Base-by-base conservation (phyloP, 2,329 filamentous ascomycete genomes). In the Calonectria pseudoturangicola region DNA sequence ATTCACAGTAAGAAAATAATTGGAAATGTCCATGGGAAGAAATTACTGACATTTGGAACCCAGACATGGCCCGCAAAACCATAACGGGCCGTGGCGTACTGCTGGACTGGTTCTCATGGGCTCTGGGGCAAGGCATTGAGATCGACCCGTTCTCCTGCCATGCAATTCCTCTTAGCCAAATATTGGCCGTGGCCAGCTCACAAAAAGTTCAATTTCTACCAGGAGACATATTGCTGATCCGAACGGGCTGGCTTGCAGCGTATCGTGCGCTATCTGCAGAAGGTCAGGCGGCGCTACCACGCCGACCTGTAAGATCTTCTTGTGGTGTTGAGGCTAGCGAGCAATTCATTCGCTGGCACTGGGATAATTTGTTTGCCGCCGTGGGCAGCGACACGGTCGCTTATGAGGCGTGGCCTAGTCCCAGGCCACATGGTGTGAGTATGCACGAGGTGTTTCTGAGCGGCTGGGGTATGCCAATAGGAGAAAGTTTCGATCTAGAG, bases 381-480 rank as follows among this genome's bases (percentile, higher is more conserved):
- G 64, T 67, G 2, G 64, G 48, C 1, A 56, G 64, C 18, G 64
- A 67, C 50, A 58, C 64, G 3, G 48, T 56, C 4, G 64, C 64
- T 3, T 67, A 56, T n/a, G 64, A 67, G 25, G 64, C 50, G 5
- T 67, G 64, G 64, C 64, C 64, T 4, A 51, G 47, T n/a, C 47
- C 63, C 1, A 39, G 39, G 33, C 6, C 27, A 8, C 13, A 41
- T 33, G 36, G 64, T 10, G 48, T 30, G 3, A n/a, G 33, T 25
- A 56, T 67, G 33, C 64, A 67, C 18, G 64, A 67, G 28, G 50
- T 67, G 0, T 67, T 67, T 16, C n/a, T 67, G 3, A 56, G 36
- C 15, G 64, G 64, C 3, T 67, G 64, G 64, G 64, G 64, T 2
- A 67, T 67, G 64, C 64, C 64, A 33, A 67, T 67, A 4, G 48